Evolutionary conservation across 164 flowering plant genomes (phyloP).

Genomic region (Warburgia ugandensis): DNA sequence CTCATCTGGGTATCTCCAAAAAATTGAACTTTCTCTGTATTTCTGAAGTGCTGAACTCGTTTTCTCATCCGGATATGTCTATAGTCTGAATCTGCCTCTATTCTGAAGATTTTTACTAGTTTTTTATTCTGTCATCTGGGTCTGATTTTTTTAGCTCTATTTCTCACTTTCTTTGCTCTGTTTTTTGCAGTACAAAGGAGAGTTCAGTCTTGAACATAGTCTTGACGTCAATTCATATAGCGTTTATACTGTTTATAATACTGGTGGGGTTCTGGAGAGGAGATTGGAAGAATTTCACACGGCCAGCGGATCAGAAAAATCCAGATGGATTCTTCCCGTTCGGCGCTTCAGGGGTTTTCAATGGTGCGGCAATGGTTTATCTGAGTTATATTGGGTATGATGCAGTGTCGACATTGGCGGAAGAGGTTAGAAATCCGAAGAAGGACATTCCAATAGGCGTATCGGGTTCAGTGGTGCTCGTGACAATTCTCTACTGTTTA

Average conservation of each 20-base stretch:
- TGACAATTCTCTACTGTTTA: conserved; percentile 74
- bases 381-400: conserved; percentile 93
- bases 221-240: conserved; percentile 55
- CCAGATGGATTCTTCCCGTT: conserved; percentile 60
- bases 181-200: conserved; percentile 60
- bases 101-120: neutral
- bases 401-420: conserved; percentile 96
- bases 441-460: conserved; percentile 82
- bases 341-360: conserved; percentile 64
- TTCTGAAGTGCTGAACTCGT: too few species aligned
- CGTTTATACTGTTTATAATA: conserved; percentile 68
- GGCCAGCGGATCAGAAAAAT: conserved; percentile 38
- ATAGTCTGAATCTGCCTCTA: too few species aligned
- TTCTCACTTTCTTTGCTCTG: conserved; percentile 1
- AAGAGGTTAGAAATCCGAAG: conserved; percentile 66
- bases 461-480: conserved; percentile 75
- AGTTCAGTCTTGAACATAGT: conserved; percentile 77
- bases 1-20: too few species aligned
- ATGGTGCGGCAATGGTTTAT: conserved; percentile 85
- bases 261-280: conserved; percentile 72
- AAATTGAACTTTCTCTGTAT: too few species aligned
- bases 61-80: too few species aligned
- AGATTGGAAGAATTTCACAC: conserved; percentile 47
- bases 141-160: neutral
- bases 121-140: neutral